Evolutionary conservation across 1,284 basidiomycete species (phyloP).

Genomic region (Ustanciosporium gigantosporum): DNA sequence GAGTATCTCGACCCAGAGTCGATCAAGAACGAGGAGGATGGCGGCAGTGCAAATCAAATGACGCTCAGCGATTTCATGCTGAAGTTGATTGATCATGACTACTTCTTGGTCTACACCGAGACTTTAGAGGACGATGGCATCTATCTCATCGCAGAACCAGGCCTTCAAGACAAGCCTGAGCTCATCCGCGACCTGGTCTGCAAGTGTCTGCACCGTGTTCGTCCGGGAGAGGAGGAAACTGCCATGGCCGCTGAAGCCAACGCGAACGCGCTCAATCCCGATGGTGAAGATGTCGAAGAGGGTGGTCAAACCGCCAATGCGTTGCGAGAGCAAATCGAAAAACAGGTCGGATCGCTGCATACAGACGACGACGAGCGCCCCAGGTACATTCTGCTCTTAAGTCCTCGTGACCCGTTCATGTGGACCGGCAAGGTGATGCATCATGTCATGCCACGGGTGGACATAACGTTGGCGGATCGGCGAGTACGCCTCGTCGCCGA

Average conservation of each 20-base stretch:
- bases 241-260: constrained; percentile 28
- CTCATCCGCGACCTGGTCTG: constrained; percentile 79
- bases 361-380: constrained; percentile 61
- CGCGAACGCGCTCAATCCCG: constrained; percentile 22
- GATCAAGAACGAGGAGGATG: constrained; percentile 12
- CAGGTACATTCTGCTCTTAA: constrained; percentile 81
- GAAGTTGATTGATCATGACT: constrained; percentile 80
- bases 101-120: constrained; percentile 92
- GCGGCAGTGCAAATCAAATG: constrained; percentile 9
- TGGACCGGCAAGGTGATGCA: constrained; percentile 87
- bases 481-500: constrained; percentile 63
- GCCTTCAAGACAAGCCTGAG: constrained; percentile 81
- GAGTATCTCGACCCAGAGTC: constrained; percentile 30
- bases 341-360: constrained; percentile 36
- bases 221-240: constrained; percentile 36
- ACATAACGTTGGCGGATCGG: constrained; percentile 55
- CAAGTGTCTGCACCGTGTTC: constrained; percentile 69
- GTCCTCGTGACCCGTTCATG: constrained; percentile 82
- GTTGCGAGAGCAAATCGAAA: constrained; percentile 28
- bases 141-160: constrained; percentile 86
- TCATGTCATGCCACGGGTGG: constrained; percentile 49
- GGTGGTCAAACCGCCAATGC: constrained; percentile 15
- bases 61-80: constrained; percentile 80
- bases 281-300: constrained; percentile 30
- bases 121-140: constrained; percentile 85